Base-by-base conservation (phyloP, 2,329 filamentous ascomycete species). In the Epichloe brachyelytri region DNA sequence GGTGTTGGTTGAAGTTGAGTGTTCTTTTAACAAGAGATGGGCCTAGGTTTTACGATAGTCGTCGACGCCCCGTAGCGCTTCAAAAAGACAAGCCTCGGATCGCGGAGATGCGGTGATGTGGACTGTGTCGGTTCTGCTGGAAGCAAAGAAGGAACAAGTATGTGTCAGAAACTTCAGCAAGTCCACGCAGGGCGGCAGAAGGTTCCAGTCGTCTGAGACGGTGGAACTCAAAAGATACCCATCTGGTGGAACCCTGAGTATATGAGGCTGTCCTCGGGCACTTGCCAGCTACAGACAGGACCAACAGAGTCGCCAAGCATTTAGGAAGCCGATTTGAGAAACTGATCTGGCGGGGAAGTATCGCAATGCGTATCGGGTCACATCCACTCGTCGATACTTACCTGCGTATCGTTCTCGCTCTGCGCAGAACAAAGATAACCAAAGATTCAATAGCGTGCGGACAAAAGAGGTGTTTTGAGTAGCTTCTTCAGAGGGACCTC, bases 1-100 rank as follows among this genome's bases (percentile, higher is more conserved):
- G 51, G 63, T 84, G 68, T 50, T 61, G 51, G 45, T 51, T 47
- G 54, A 48, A 46, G 20, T 43, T 44, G 20, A 14, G 15, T 17
- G 51, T 56, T 56, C 41, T 40, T 51, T 48, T 40, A 46, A 43
- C 34, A 43, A 37, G 36, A 43, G 43, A 50, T 51, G 48, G 43
- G 3, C 15, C 30, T 19, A 26, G n/a, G n/a, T 46, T 12, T 43
- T 26, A 19, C 14, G 46, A 41, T 26, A 45, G 33, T 20, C 37
- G 41, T 53, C 54, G 48, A 50, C 48, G 43, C 49, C 49, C 49
- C 41, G 36, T 46, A 49, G 49, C 43, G 51, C 7, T 48, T 20
- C 41, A 14, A 26, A 39, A 36, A 33, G 17, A 11, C 15, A n/a
- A 43, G 26, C 33, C 20, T 51, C 47, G 37, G 36, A 41, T 49